A percentile compares a stretch with the other conserved stretches of the same genome.
These are phyloP conservation scores for Cyberlindnera maclurae DNA, from an alignment of 805 yeast species.

Conservation along the genomic window DNA sequence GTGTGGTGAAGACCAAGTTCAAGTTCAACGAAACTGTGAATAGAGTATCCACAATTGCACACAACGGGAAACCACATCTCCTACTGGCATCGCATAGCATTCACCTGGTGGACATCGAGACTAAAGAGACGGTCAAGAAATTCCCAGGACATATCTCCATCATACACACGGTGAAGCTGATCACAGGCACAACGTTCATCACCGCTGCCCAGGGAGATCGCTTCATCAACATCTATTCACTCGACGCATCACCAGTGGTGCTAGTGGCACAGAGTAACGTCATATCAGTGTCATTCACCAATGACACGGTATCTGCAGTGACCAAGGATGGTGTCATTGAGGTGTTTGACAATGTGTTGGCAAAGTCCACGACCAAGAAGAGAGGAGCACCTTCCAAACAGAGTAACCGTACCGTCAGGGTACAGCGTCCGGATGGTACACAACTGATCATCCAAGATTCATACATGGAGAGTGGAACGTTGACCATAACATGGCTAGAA, in stretches of 20 bases:
- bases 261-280: conserved; percentile 68
- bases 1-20: conserved; percentile 35
- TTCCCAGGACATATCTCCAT: conserved; percentile 78
- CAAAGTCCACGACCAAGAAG: conserved; percentile 31
- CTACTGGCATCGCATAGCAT: conserved; percentile 65
- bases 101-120: conserved; percentile 40
- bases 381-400: conserved; percentile 47
- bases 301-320: conserved; percentile 39
- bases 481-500: conserved; percentile 56
- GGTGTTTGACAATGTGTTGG: conserved; percentile 54
- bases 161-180: conserved; percentile 41
- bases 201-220: conserved; percentile 78
- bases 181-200: conserved; percentile 38
- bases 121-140: conserved; percentile 35
- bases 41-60: conserved; percentile 27
- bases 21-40: conserved; percentile 27
- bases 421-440: conserved; percentile 38
- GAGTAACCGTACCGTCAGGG: conserved; percentile 36
- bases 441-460: conserved; percentile 26
- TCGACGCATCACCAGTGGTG: conserved; percentile 40
- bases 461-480: conserved; percentile 23
- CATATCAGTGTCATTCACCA: conserved; percentile 33
- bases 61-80: conserved; percentile 31
- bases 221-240: conserved; percentile 64
- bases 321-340: conserved; percentile 76